Percentiles rank a stretch among this genome's conserved stretches.
Conservation (phyloP, 805 yeast species). For the Hanseniaspora meyeri region DNA sequence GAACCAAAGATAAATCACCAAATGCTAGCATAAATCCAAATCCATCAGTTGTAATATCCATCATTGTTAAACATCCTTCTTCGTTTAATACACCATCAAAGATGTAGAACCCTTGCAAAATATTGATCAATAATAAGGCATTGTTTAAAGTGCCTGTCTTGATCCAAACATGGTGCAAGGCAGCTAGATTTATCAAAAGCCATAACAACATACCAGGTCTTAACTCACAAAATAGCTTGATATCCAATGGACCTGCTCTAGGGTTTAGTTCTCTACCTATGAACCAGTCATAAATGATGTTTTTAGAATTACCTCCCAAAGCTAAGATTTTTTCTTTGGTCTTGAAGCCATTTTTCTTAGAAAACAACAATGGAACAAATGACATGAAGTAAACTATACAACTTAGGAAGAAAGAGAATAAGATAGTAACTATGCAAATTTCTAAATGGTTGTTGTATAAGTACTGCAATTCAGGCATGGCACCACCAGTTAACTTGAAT, state of each 20-base stretch:
- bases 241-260: slow-evolving; percentile 69
- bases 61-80: slow-evolving; percentile 82
- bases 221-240: slow-evolving; percentile 83
- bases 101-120: slow-evolving; percentile 68
- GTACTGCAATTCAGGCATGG: slow-evolving; percentile 68
- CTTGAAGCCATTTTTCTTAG: slow-evolving; percentile 36
- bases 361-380: slow-evolving; percentile 42
- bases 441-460: slow-evolving; percentile 57
- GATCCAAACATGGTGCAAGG: slow-evolving; percentile 69
- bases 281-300: slow-evolving; percentile 77
- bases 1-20: slow-evolving; percentile 88
- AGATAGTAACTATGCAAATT: slow-evolving; percentile 48
- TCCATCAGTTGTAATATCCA: slow-evolving; percentile 92
- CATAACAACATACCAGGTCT: slow-evolving; percentile 89
- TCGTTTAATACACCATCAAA: slow-evolving; percentile 89
- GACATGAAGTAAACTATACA: slow-evolving; percentile 54
- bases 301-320: slow-evolving; percentile 74
- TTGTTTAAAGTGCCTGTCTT: slow-evolving; percentile 48
- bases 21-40: slow-evolving; percentile 92
- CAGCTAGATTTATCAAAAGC: slow-evolving; percentile 64
- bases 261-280: slow-evolving; percentile 96
- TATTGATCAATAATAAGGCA: slow-evolving; percentile 56
- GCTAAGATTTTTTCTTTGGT: slow-evolving; percentile 65
- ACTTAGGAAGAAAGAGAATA: slow-evolving; percentile 55
- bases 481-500: slow-evolving; percentile 37